Evolutionary conservation across 2,329 filamentous ascomycete species (phyloP), one percentile per base, ranked within the genome.

Genomic region (Monilinia polystroma): DNA sequence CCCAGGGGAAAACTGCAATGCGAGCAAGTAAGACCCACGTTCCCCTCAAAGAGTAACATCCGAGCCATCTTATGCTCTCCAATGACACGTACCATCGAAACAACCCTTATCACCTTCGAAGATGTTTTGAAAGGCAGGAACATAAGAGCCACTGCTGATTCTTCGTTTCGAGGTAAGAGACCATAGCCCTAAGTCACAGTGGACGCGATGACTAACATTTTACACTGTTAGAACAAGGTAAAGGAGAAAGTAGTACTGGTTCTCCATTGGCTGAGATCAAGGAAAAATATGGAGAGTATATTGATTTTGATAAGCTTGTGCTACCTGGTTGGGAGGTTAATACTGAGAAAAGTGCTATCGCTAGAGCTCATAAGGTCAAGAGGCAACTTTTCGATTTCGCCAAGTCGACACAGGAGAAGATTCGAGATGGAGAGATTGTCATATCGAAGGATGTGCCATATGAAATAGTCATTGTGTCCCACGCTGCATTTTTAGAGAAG

Each of bases 401-500:
- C 12, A 38, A 23, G 18, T 18, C 12, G 12, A 16, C 35, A 11
- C 38, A 57, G 32, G 41, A 41, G 14, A 29, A 51, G 29, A 51
- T 18, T 51, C 58, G 58, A n/a, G 8, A 23, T 49, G n/a, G 16
- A 26, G 45, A 43, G 43, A n/a, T 18, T 32, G 43, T 16, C 5
- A 23, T 0, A 10, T 16, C 1, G 7, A 14, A 7, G 23, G 1
- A 56, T 41, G 12, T 16, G 12, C 60, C 60, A 29, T 63, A 41
- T 29, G 49, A 63, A 18, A 43, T 63, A 23, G 60, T n/a, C 12
- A 41, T 63, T 29, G 60, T 63, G 1, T 63, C 60, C 1, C 49
- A 63, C 18, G n/a, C 35, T 18, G 16, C 23, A 20, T 63, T 63
- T 10, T 10, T 63, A 4, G 49, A 63, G 20, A 12, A 20, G 12